These are phyloP conservation scores for Dactylella cylindrospora DNA, from an alignment of 2,329 filamentous ascomycete species.

Conservation along the genomic window DNA sequence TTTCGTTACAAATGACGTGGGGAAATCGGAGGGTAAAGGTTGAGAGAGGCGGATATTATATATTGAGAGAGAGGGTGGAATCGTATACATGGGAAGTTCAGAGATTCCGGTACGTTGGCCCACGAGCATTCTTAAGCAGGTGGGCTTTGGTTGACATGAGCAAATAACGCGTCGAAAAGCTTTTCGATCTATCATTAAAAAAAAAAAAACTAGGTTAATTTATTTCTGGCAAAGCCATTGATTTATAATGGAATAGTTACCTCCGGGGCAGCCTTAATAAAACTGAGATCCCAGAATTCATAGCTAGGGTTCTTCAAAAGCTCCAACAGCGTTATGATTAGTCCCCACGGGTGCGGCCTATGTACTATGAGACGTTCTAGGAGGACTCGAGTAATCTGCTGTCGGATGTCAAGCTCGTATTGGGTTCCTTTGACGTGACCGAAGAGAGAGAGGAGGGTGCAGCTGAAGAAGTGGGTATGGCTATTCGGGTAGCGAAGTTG, in stretches of 20 bases:
- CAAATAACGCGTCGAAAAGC: conserved; percentile 55
- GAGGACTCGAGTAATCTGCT: conserved; percentile 86
- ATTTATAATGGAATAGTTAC: conserved; percentile 56
- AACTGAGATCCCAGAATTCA: conserved; percentile 87
- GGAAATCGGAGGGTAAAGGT: not conserved
- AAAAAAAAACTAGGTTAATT: not conserved
- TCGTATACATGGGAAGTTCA: not conserved
- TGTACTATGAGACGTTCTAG: conserved; percentile 84
- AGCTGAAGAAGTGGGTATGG: conserved; percentile 90
- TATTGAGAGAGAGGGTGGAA: conserved; percentile 3
- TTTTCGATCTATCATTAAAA: conserved; percentile 53
- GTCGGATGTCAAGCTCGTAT: conserved; percentile 78
- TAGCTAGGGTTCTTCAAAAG: conserved; percentile 88
- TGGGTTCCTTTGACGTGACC: conserved; percentile 71
- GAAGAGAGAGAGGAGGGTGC: conserved; percentile 80
- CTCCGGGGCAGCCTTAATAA: conserved; percentile 86
- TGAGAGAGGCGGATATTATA: conserved; percentile 19
- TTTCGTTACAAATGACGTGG: not conserved
- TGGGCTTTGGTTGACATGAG: conserved; percentile 52
- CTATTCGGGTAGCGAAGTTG: conserved; percentile 87
- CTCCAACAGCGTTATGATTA: conserved; percentile 84
- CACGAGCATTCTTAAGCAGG: conserved; percentile 13
- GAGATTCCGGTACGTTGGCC: not conserved
- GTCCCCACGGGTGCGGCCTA: conserved; percentile 92
- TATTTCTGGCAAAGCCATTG: too few species aligned